These are phyloP conservation scores for Aureoboletus auriporus DNA, from an alignment of 768 basidiomycete genomes.

Conservation along the genomic window DNA sequence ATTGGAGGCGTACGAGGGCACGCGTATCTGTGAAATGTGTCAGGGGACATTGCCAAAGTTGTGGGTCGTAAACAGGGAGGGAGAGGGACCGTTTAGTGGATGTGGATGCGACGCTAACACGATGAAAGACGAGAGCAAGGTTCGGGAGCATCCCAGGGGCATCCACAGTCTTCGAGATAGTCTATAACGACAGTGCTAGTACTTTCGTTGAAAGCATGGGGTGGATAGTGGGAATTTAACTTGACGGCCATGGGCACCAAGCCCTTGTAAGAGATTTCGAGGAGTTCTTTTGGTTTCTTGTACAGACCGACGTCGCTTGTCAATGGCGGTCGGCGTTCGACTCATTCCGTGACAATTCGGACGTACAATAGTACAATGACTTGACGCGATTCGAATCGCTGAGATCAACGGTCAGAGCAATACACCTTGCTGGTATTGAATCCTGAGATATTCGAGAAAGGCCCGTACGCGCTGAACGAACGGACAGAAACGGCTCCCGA, in stretches of 20 bases:
- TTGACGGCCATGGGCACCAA: conserved; percentile 72
- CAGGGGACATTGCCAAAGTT: background rate
- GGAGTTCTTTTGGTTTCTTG: conserved; percentile 72
- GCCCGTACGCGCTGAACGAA: conserved; percentile 84
- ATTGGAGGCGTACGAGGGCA: conserved; percentile 62
- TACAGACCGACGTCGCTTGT: conserved; percentile 81
- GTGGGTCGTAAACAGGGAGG: conserved; percentile 60
- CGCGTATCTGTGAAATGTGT: conserved; percentile 48
- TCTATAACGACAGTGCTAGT: conserved; percentile 78
- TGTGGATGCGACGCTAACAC: conserved; percentile 49
- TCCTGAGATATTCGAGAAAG: conserved; percentile 61
- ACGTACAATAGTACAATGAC: conserved; percentile 32
- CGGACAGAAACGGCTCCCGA: conserved; percentile 72
- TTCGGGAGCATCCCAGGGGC: background rate
- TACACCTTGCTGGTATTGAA: conserved; percentile 70
- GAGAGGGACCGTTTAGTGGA: conserved; percentile 50
- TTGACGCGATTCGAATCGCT: background rate
- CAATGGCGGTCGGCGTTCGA: background rate
- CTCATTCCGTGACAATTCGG: background rate
- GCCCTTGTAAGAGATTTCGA: conserved; percentile 80
- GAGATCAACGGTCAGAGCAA: background rate
- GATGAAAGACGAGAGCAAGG: background rate
- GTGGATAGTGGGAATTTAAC: conserved; percentile 49
- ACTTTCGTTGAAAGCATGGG: conserved; percentile 68
- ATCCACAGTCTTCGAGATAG: conserved; percentile 73